Base-by-base conservation (phyloP, 2,329 filamentous ascomycete genomes). In the Sporothrix euskadiensis region DNA sequence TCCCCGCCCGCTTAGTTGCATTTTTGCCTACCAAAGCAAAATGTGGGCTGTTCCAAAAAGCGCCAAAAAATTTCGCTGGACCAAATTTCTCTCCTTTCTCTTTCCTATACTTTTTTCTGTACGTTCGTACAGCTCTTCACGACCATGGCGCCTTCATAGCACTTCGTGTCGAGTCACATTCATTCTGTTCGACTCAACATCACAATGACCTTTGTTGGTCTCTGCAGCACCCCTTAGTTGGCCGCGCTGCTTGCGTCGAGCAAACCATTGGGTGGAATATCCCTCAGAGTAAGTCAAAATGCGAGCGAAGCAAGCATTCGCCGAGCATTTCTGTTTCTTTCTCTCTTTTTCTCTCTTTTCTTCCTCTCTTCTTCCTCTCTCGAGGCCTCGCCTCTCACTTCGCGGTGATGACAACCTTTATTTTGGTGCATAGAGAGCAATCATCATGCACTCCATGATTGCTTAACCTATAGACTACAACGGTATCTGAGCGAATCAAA, bases 391-490 rank as follows among this genome's bases (percentile, higher is more conserved):
- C 26, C 26, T 16, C n/a, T 44, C 41, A 8, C 57, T 71, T 83
- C 83, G 84, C 85, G 80, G 79, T 91, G 89, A 91, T 91, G 89
- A 91, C 86, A 87, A 83, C 82, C 78, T 81, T 83, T 80, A 82
- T 79, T 78, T 77, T 79, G 82, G 86, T 85, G 85, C 88, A 84
- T 85, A 90, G 87, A 88, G 86, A 84, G 84, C 81, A 84, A 84
- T 86, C 86, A 85, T 86, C 82, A 84, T 83, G 85, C 80, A 84
- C 88, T 88, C 87, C 77, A 83, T 91, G 89, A 86, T 83, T 83
- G 88, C 86, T 85, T 85, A 87, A 87, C 80, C 82, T 82, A 89
- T 91, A 92, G 92, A 96, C 93, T 96, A 96, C 92, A 95, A 96
- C 93, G 93, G 93, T 96, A 96, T 96, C 93, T 96, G 93, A 96